Percentiles rank a stretch among this genome's conserved stretches.
phyloP scores from a whole-genome alignment of 73 alveolate species.

The Tetrahymena malaccensis region DNA sequence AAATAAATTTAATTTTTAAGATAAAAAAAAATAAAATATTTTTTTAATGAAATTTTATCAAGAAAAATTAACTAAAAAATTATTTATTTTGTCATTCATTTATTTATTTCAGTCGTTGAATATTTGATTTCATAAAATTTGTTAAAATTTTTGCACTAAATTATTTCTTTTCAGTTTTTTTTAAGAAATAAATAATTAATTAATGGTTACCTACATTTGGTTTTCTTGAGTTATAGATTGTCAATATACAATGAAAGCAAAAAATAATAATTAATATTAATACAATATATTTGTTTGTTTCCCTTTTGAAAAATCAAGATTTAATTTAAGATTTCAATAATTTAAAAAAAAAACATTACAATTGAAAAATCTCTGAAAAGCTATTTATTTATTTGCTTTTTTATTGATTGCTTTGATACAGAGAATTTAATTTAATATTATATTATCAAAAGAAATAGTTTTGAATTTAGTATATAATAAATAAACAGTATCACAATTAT shows the following conservation, averaged over 20 bases:
- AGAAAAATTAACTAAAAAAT: too few species aligned
- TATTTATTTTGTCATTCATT: too few species aligned
- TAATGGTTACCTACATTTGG: background rate
- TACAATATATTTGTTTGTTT: too few species aligned
- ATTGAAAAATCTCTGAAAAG: background rate
- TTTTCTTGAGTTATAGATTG: too few species aligned
- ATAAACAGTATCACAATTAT: background rate
- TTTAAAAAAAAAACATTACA: background rate
- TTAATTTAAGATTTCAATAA: background rate
- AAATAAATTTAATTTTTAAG: too few species aligned
- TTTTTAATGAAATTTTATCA: too few species aligned
- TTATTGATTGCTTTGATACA: background rate
- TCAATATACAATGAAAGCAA: background rate
- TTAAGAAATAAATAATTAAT: too few species aligned
- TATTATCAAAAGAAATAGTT: background rate
- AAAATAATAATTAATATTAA: too few species aligned
- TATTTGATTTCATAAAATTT: background rate
- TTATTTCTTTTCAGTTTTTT: background rate
- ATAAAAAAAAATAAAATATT: too few species aligned
- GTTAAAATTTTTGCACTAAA: background rate
- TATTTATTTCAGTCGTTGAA: background rate
- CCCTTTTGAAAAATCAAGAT: background rate
- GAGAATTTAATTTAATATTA: background rate
- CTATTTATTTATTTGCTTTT: too few species aligned
- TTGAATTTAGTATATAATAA: background rate